phyloP scores from a whole-genome alignment of 768 basidiomycete genomes.

The Tylopilus intermedius region DNA sequence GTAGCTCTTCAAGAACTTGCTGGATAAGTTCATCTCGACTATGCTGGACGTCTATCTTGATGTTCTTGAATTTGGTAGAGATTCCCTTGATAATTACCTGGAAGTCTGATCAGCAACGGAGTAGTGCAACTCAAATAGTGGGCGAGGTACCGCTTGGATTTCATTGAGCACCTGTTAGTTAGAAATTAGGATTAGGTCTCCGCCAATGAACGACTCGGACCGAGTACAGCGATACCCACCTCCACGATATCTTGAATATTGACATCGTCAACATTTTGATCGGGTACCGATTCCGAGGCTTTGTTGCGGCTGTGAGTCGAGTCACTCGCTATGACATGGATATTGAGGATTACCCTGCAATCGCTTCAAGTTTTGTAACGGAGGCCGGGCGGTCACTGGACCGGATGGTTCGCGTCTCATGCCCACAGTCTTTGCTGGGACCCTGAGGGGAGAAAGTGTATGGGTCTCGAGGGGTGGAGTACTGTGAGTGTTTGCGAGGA shows the following conservation, averaged over 20 bases:
- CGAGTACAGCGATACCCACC: slow-evolving; percentile 27
- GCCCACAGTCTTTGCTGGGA: background rate
- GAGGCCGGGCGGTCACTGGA: slow-evolving; percentile 1
- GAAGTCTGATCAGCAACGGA: slow-evolving; percentile 12
- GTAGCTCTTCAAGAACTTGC: slow-evolving; percentile 41
- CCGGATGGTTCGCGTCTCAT: background rate
- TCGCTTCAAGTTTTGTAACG: slow-evolving; percentile 2
- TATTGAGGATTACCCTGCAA: slow-evolving; percentile 4
- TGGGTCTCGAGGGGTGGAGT: slow-evolving; percentile 5
- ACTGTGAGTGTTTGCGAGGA: background rate
- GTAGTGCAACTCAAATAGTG: background rate
- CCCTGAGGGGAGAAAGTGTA: slow-evolving; percentile 17
- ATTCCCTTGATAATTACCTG: slow-evolving; percentile 50
- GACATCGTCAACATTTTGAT: slow-evolving; percentile 4
- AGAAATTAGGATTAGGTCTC: background rate
- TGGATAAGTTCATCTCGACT: slow-evolving; percentile 45
- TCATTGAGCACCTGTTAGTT: slow-evolving; percentile 42
- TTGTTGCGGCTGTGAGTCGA: background rate
- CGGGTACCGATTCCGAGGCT: background rate
- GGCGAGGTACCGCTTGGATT: slow-evolving; percentile 39
- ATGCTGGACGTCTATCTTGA: slow-evolving; percentile 41
- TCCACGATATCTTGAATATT: slow-evolving; percentile 38
- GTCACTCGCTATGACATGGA: background rate
- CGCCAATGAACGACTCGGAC: background rate
- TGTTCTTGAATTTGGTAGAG: slow-evolving; percentile 41